Percentiles rank a stretch among this genome's conserved stretches.
phyloP scores from a whole-genome alignment of 805 yeast species.

The Wickerhamomyces mucosus region DNA sequence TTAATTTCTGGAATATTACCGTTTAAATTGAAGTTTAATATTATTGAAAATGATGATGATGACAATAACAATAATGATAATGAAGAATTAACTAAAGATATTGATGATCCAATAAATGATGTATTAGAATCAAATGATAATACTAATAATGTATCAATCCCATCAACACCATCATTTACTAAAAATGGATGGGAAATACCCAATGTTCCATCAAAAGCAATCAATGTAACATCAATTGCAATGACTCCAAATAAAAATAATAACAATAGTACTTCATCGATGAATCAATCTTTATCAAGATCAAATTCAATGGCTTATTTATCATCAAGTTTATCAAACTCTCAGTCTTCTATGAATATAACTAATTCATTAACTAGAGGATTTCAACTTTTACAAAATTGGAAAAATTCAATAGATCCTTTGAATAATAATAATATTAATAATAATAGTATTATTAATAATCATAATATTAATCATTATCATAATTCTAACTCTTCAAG shows the following conservation, averaged over 20 bases:
- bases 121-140: not conserved
- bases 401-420: conserved; percentile 16
- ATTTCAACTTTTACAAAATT: conserved; percentile 14
- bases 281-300: conserved; percentile 25
- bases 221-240: conserved; percentile 19
- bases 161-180: conserved; percentile 18
- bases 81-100: not conserved
- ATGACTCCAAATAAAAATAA: conserved; percentile 14
- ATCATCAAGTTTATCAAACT: conserved; percentile 29
- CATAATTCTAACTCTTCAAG: too few species aligned
- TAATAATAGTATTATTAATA: too few species aligned
- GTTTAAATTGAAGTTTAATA: conserved; percentile 17
- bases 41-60: conserved; percentile 4
- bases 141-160: conserved; percentile 5
- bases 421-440: not conserved
- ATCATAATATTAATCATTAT: too few species aligned
- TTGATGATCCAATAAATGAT: not conserved
- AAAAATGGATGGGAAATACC: conserved; percentile 34
- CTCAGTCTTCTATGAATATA: conserved; percentile 19
- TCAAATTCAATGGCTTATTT: conserved; percentile 27
- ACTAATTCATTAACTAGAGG: conserved; percentile 24
- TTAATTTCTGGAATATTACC: conserved; percentile 43
- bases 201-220: conserved; percentile 17
- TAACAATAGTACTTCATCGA: conserved; percentile 25
- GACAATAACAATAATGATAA: not conserved